phyloP scores from a whole-genome alignment of 805 yeast species.

The Metschnikowia orientalis region DNA sequence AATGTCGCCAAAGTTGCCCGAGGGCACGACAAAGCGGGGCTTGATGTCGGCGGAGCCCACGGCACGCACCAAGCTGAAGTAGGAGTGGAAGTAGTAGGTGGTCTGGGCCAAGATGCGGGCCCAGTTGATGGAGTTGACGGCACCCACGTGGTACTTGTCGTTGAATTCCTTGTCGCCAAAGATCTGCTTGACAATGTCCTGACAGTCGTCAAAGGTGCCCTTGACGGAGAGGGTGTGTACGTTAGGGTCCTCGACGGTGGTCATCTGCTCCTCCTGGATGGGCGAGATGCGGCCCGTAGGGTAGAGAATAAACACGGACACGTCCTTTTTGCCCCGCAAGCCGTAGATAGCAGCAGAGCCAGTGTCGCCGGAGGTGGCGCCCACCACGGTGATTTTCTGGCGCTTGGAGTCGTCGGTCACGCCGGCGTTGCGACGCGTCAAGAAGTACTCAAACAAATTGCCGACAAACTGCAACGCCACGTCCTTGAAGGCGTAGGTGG shows the following conservation, averaged over 20 bases:
- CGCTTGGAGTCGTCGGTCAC: constrained; percentile 51
- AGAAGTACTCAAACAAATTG: constrained; percentile 89
- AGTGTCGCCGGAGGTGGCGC: constrained; percentile 99
- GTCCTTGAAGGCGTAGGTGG: constrained; percentile 98
- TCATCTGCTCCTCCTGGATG: constrained; percentile 97
- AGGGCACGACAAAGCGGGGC: constrained; percentile 88
- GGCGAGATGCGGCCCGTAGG: constrained; percentile 98
- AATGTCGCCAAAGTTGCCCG: constrained; percentile 98
- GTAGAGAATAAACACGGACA: constrained; percentile 92
- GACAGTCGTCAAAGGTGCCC: constrained; percentile 98
- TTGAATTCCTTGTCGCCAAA: constrained; percentile 90
- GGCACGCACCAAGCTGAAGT: constrained; percentile 61
- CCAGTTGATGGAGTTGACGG: constrained; percentile 98
- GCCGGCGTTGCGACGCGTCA: constrained; percentile 64
- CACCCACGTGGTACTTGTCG: constrained; percentile 88
- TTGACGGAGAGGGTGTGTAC: constrained; percentile 93
- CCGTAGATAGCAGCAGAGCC: constrained; percentile 99
- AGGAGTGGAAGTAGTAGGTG: constrained; percentile 92
- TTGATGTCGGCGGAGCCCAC: constrained; percentile 22
- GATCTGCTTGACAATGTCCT: constrained; percentile 88
- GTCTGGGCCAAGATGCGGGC: constrained; percentile 97
- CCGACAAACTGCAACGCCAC: constrained; percentile 98
- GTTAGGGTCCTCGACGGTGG: constrained; percentile 87
- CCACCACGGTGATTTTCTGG: constrained; percentile 90
- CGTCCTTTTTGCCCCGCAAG: constrained; percentile 92